These are phyloP conservation scores for Ophiocordyceps polyrhachis-furcata DNA, from an alignment of 2,329 filamentous ascomycete genomes.

Conservation along the genomic window DNA sequence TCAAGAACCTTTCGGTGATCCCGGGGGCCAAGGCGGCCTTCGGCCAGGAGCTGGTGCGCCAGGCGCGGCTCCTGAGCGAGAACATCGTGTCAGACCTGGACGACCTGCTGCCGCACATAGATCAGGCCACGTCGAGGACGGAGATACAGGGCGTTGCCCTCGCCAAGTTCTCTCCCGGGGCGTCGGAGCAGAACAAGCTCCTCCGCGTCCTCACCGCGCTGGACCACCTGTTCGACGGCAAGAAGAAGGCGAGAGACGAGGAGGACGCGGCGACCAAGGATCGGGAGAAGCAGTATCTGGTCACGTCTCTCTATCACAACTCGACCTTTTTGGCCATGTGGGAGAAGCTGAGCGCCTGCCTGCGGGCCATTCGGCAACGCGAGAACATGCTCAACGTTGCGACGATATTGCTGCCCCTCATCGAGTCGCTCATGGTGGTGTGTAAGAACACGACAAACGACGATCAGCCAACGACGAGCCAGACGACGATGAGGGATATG, in stretches of 20 bases:
- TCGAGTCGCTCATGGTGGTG: conserved; percentile 95
- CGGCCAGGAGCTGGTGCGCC: conserved; percentile 77
- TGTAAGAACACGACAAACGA: conserved; percentile 92
- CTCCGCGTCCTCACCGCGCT: conserved; percentile 82
- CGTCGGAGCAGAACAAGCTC: conserved; percentile 91
- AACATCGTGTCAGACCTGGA: conserved; percentile 72
- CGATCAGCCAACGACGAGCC: conserved; percentile 29
- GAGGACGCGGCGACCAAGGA: conserved; percentile 33
- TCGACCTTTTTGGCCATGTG: conserved; percentile 79
- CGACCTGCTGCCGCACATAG: conserved; percentile 69
- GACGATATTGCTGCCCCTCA: conserved; percentile 81
- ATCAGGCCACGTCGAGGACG: conserved; percentile 70
- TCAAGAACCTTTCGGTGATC: conserved; percentile 91
- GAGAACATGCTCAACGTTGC: conserved; percentile 96
- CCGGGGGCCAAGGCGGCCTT: conserved; percentile 79
- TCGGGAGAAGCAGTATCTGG: conserved; percentile 60
- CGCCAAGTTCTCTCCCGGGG: conserved; percentile 86
- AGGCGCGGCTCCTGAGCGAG: conserved; percentile 69
- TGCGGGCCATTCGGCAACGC: conserved; percentile 72
- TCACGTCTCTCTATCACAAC: conserved; percentile 79
- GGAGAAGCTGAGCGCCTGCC: conserved; percentile 77
- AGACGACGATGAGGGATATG: conserved; percentile 42
- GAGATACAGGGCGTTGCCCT: conserved; percentile 91
- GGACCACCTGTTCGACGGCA: conserved; percentile 86
- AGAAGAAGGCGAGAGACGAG: conserved; percentile 35